Evolutionary conservation across 192 early-diverging fungal genomes (phyloP).

Genomic region (Coemansia interrupta): DNA sequence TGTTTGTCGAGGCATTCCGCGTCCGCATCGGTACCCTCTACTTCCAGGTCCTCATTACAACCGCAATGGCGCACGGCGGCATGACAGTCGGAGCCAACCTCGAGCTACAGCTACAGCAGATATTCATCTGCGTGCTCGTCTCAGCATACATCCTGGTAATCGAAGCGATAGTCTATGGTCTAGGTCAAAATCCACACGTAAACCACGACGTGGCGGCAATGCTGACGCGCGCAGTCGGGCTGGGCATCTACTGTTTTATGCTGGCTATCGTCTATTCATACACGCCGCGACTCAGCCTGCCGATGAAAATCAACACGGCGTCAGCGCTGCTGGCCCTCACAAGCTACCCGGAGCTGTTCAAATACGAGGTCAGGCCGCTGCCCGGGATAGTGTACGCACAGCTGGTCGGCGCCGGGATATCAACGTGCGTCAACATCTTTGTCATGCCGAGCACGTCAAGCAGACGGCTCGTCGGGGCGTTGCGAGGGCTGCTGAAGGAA

Average conservation of each 20-base stretch:
- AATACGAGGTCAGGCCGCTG: constrained; percentile 19
- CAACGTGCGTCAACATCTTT: constrained; percentile 38
- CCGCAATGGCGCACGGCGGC: constrained; percentile 38
- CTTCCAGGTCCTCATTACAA: constrained; percentile 31
- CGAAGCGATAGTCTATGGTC: constrained; percentile 17
- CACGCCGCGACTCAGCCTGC: constrained; percentile 21
- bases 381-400: constrained; percentile 36
- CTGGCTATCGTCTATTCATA: constrained; percentile 24
- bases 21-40: constrained; percentile 21
- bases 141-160: constrained; percentile 26
- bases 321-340: constrained; percentile 26
- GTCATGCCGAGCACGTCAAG: constrained; percentile 42
- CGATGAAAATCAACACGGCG: constrained; percentile 38
- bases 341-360: neutral
- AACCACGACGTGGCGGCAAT: constrained; percentile 22
- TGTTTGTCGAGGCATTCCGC: constrained; percentile 27
- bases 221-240: constrained; percentile 16
- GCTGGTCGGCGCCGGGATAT: constrained; percentile 30
- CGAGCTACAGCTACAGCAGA: constrained; percentile 38
- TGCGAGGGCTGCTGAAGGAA: constrained; percentile 13
- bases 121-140: constrained; percentile 16
- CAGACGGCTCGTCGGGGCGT: constrained; percentile 22
- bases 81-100: constrained; percentile 41
- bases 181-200: constrained; percentile 5
- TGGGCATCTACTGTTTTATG: constrained; percentile 32